These are phyloP conservation scores for Termitomyces sp. DNA, from an alignment of 768 basidiomycete species.

Conservation along the genomic window DNA sequence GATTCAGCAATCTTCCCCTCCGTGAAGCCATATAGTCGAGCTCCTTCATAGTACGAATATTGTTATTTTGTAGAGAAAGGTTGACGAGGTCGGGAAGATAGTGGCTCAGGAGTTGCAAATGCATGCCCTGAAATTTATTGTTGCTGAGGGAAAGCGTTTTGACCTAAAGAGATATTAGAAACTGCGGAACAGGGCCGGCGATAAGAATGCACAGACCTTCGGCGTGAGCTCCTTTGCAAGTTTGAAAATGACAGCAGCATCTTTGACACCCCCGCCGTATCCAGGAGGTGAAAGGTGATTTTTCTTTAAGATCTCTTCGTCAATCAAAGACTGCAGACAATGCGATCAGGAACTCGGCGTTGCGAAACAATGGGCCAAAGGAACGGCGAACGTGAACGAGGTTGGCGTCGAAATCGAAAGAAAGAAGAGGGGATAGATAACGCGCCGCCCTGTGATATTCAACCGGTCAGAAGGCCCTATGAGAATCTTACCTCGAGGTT, in stretches of 20 bases:
- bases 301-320: conserved; percentile 75
- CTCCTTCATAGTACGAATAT: conserved; percentile 67
- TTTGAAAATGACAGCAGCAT: conserved; percentile 87
- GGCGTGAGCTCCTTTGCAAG: conserved; percentile 78
- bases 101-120: conserved; percentile 61
- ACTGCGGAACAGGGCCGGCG: conserved; percentile 1
- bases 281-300: conserved; percentile 73
- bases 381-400: conserved; percentile 19
- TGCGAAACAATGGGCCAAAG: conserved; percentile 19
- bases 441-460: conserved; percentile 15
- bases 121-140: conserved; percentile 57
- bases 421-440: conserved; percentile 1
- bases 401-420: conserved; percentile 13
- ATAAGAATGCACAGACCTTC: conserved; percentile 40
- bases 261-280: conserved; percentile 56
- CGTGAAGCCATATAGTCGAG: conserved; percentile 61
- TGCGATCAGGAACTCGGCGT: conserved; percentile 19
- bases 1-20: conserved; percentile 56
- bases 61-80: conserved; percentile 79
- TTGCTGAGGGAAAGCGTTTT: conserved; percentile 85
- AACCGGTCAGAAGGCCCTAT: conserved; percentile 17
- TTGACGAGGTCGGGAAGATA: conserved; percentile 81
- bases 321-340: conserved; percentile 62
- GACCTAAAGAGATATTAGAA: conserved; percentile 41
- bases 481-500: conserved; percentile 73